These are phyloP conservation scores for Borovskyia barvae DNA, from an alignment of 208 protist genomes.

Conservation along the genomic window DNA sequence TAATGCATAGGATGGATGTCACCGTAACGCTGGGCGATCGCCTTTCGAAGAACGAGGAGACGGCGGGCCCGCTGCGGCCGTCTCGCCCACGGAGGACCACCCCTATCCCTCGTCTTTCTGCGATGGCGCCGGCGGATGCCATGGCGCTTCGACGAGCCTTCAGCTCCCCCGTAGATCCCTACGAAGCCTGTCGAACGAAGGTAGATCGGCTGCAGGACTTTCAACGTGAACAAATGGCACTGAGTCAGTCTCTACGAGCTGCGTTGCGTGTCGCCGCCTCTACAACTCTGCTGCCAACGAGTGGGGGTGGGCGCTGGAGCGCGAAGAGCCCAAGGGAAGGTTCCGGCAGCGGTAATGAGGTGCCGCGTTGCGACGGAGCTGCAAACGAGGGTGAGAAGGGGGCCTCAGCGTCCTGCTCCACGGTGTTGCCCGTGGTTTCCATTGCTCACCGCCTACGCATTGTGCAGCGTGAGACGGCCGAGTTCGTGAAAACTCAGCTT, in stretches of 20 bases:
- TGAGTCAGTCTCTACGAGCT: constrained; percentile 3
- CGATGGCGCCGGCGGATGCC: no score
- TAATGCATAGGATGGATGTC: no score
- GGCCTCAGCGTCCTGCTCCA: background rate
- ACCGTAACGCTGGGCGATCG: no score
- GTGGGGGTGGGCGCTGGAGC: background rate
- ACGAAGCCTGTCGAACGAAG: constrained; percentile 5
- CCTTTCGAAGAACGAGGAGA: no score
- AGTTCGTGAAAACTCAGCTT: constrained; percentile 9
- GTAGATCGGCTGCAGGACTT: constrained; percentile 15
- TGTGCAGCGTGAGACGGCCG: constrained; percentile 20
- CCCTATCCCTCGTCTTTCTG: no score
- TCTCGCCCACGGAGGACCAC: no score
- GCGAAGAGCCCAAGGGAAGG: no score
- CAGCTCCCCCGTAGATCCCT: constrained; percentile 10
- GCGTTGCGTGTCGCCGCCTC: background rate
- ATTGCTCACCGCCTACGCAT: constrained; percentile 20
- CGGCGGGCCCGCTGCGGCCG: no score
- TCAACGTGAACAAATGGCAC: constrained; percentile 10
- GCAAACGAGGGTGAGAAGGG: background rate
- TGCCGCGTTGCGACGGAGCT: background rate
- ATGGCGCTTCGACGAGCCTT: background rate
- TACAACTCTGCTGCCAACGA: background rate
- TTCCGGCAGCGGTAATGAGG: no score
- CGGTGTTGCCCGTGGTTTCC: no score